phyloP scores from a whole-genome alignment of 208 protist genomes.

The Crithidia bombi region DNA sequence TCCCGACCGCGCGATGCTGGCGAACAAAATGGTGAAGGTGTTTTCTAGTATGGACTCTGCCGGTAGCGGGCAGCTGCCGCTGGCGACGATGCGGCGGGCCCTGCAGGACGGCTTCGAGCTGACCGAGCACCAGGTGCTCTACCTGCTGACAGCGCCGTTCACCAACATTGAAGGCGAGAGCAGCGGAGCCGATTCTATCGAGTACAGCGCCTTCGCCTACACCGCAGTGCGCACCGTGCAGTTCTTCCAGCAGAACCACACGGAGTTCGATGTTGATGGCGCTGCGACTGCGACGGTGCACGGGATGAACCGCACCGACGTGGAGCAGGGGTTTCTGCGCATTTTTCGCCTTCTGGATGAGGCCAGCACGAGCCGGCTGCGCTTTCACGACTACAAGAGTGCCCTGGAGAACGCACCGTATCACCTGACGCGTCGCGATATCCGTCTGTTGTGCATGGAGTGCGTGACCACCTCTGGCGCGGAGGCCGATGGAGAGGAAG shows the following conservation, averaged over 20 bases:
- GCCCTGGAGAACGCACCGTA: conserved; percentile 74
- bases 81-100: conserved; percentile 47
- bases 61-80: conserved; percentile 49
- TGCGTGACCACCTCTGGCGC: conserved; percentile 42
- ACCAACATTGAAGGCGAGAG: conserved; percentile 34
- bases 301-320: conserved; percentile 76
- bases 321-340: conserved; percentile 79
- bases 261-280: conserved; percentile 62
- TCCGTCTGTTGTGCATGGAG: conserved; percentile 72
- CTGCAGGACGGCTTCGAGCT: conserved; percentile 68
- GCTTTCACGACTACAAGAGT: conserved; percentile 63
- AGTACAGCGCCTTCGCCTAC: conserved; percentile 70
- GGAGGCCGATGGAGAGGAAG: conserved; percentile 13
- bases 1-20: conserved; percentile 37
- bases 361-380: conserved; percentile 56
- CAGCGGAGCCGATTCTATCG: conserved; percentile 43
- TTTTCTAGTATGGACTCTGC: conserved; percentile 59
- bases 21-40: conserved; percentile 56
- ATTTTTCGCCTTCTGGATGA: conserved; percentile 76
- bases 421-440: conserved; percentile 83
- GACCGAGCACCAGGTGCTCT: conserved; percentile 73
- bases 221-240: conserved; percentile 61
- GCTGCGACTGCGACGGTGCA: conserved; percentile 71
- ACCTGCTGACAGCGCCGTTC: conserved; percentile 71
- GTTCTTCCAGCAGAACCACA: conserved; percentile 71